Percentiles rank a stretch among this genome's conserved stretches.
Evolutionary conservation across 495 filamentous ascomycete genomes (phyloP).

Genomic region (Podospora pseudocomata): DNA sequence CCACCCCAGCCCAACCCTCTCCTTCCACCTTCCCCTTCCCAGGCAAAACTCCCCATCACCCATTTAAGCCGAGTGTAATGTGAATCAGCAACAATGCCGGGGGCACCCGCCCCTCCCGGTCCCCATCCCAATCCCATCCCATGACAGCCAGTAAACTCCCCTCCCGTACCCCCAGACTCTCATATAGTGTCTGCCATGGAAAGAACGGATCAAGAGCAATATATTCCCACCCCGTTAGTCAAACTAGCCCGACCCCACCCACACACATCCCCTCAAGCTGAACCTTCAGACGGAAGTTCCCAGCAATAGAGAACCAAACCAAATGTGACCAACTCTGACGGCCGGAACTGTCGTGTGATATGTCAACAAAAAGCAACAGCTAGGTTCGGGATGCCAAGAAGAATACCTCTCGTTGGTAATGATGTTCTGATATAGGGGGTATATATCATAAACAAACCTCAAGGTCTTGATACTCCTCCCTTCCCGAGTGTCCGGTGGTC

Average conservation of each 20-base stretch:
- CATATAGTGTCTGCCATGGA: not conserved
- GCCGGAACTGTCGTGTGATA: not conserved
- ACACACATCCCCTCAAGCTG: not conserved
- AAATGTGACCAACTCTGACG: not conserved
- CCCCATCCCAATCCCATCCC: not conserved
- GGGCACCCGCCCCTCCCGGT: not conserved
- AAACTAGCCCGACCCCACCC: not conserved
- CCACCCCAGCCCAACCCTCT: not conserved
- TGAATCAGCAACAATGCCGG: not conserved
- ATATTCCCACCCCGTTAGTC: not conserved
- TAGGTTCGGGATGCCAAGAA: not conserved
- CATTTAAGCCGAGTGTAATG: not conserved
- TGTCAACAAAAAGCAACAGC: not conserved
- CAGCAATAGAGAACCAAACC: not conserved
- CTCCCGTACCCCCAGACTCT: not conserved
- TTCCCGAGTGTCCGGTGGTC: not conserved
- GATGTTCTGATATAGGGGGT: not conserved
- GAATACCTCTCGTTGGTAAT: not conserved
- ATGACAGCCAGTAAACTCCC: not conserved
- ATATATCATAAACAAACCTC: not conserved
- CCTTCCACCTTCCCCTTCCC: not conserved
- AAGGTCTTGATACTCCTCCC: not conserved
- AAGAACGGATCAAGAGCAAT: not conserved
- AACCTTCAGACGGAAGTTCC: not conserved
- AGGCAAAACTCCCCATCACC: not conserved